Conservation (phyloP, 2,329 filamentous ascomycete species). For the Helotiales sp. region DNA sequence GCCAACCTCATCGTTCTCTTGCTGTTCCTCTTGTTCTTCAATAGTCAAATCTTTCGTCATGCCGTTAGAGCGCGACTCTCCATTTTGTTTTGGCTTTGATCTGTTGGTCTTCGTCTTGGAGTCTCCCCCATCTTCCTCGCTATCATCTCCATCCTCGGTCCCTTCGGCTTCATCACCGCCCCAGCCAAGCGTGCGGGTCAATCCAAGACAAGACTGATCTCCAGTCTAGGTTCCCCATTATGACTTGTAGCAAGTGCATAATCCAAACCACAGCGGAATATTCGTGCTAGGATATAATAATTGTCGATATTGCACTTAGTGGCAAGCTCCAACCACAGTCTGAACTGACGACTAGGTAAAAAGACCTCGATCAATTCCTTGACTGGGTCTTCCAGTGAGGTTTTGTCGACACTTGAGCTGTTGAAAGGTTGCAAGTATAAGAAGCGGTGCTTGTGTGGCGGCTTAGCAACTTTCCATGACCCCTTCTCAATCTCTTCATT, state of each 20-base stretch:
- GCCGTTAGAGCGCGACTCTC: conserved; percentile 33
- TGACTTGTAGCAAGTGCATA: conserved; percentile 93
- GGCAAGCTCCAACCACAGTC: conserved; percentile 84
- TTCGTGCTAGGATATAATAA: conserved; percentile 78
- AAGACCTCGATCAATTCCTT: conserved; percentile 81
- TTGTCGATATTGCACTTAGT: conserved; percentile 77
- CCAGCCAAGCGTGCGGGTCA: conserved; percentile 88
- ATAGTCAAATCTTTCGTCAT: conserved; percentile 12
- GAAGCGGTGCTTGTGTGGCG: conserved; percentile 95
- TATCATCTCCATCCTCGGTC: conserved; percentile 48
- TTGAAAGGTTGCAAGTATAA: conserved; percentile 71
- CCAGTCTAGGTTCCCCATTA: conserved; percentile 76
- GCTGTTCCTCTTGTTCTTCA: conserved; percentile 39
- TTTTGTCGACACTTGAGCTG: conserved; percentile 27
- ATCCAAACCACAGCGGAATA: conserved; percentile 85
- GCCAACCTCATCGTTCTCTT: conserved; percentile 63
- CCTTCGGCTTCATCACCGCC: conserved; percentile 69
- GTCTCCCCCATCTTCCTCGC: conserved; percentile 39
- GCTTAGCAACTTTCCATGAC: conserved; percentile 77
- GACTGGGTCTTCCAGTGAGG: conserved; percentile 57
- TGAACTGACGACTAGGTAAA: conserved; percentile 84
- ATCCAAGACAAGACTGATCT: conserved; percentile 84
- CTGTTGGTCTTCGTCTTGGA: conserved; percentile 30
- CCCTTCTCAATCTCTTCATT: conserved; percentile 62
- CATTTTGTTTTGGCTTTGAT: conserved; percentile 43